Conservation (phyloP, 768 basidiomycete species). For the Phlebiopsis flavidoalba region DNA sequence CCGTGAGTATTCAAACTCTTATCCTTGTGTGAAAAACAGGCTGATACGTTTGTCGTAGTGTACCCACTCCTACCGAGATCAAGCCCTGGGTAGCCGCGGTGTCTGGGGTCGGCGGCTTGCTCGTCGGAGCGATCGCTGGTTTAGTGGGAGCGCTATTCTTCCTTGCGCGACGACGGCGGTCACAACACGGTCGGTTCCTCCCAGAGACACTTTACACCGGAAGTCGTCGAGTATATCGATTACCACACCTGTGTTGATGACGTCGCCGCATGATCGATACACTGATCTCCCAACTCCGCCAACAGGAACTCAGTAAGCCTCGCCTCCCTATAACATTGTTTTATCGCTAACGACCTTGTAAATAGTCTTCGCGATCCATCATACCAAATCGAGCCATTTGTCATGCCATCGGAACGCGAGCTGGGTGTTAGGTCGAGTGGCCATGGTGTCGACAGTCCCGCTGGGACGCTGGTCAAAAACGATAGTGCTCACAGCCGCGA, state of each 20-base stretch:
- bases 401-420: slow-evolving; percentile 30
- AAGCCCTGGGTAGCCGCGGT: slow-evolving; percentile 21
- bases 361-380: not conserved
- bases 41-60: not conserved
- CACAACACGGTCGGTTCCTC: not conserved
- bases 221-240: slow-evolving; percentile 9
- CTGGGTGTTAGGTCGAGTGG: not conserved
- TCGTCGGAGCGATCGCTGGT: slow-evolving; percentile 18
- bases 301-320: not conserved
- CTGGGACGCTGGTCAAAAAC: not conserved
- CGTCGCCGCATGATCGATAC: slow-evolving; percentile 2
- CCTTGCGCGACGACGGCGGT: not conserved
- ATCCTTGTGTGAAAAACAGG: not conserved
- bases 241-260: slow-evolving; percentile 3
- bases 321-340: not conserved
- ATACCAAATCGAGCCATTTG: slow-evolving; percentile 42
- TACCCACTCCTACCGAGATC: not conserved
- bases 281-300: slow-evolving; percentile 1
- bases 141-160: slow-evolving; percentile 8
- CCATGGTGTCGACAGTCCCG: not conserved
- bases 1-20: not conserved
- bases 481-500: not conserved
- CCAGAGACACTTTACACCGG: slow-evolving; percentile 5
- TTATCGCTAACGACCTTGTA: not conserved
- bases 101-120: slow-evolving; percentile 18